Percentiles rank a stretch among this genome's conserved stretches.
Evolutionary conservation across 768 basidiomycete species (phyloP).

Genomic region (Collybiopsis luxurians): DNA sequence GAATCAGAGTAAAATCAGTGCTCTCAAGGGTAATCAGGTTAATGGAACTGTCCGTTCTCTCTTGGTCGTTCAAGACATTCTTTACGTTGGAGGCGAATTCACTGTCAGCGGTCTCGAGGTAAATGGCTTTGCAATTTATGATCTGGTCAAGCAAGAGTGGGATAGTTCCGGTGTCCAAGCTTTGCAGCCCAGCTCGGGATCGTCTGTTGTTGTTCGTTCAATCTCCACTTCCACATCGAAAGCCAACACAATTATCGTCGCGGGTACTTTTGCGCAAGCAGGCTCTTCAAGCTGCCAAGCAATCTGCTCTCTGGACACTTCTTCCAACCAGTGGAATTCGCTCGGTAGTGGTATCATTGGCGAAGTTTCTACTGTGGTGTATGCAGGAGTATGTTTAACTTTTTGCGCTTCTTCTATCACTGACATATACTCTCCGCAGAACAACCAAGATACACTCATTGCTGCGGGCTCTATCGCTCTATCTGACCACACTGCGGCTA

Average conservation of each 20-base stretch:
- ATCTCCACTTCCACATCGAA: slow-evolving; percentile 63
- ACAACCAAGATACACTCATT: slow-evolving; percentile 64
- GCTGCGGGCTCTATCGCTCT: slow-evolving; percentile 80
- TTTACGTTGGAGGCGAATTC: slow-evolving; percentile 88
- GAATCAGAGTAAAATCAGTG: slow-evolving; percentile 41
- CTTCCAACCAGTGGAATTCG: slow-evolving; percentile 70
- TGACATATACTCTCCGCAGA: slow-evolving; percentile 34
- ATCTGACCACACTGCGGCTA: slow-evolving; percentile 58
- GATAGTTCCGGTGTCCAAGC: slow-evolving; percentile 53
- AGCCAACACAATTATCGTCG: slow-evolving; percentile 68
- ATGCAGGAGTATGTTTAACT: slow-evolving; percentile 68
- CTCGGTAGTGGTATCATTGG: slow-evolving; percentile 83
- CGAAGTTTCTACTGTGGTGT: slow-evolving; percentile 73
- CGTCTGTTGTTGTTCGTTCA: slow-evolving; percentile 64
- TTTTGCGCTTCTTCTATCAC: not conserved
- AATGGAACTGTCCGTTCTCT: slow-evolving; percentile 79
- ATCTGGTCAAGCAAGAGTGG: slow-evolving; percentile 68
- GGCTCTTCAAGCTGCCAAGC: slow-evolving; percentile 73
- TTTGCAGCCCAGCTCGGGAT: slow-evolving; percentile 53
- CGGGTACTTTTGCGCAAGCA: slow-evolving; percentile 82
- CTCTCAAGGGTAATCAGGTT: slow-evolving; percentile 59
- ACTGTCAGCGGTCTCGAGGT: slow-evolving; percentile 52
- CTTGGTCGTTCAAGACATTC: slow-evolving; percentile 60
- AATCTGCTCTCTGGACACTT: slow-evolving; percentile 74
- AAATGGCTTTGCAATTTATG: slow-evolving; percentile 78